Base-by-base conservation (phyloP, 2,329 filamentous ascomycete species). In the Paracorniculantispora psalliotae region DNA sequence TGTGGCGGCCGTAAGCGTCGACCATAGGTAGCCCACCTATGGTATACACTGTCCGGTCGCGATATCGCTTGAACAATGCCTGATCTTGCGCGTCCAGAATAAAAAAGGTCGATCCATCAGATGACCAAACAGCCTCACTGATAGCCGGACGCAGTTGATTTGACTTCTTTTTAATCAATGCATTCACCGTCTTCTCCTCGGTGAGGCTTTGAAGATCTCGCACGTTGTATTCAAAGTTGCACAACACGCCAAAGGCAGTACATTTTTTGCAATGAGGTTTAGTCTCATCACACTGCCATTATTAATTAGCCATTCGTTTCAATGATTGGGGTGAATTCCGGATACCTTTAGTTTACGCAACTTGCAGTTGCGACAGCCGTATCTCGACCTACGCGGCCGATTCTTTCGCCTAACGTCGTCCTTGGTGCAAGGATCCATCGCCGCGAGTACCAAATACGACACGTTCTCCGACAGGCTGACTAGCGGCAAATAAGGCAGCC, bases 311-410 rank as follows among this genome's bases (percentile, higher is more conserved):
- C 5, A 2, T 21, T 35, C 19, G 7, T 33, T 19, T 23, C 12
- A 30, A 49, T 21, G 7, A 26, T 28, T 4, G n/a, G 12, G 19
- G 19, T 2, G 19, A 50, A 4, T 3, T n/a, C 19, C 19, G 53
- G 63, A 2, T 25, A 78, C 78, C 71, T 80, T 81, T 57, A 81
- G 61, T 62, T 79, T 79, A 60, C 79, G 65, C 4, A 81, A 72
- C 65, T 81, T 81, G 68, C 79, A 81, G 63, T 81, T 81, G 12
- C 76, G 73, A 56, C 79, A 81, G 35, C 79, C 79, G 61, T 69
- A 72, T 66, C 76, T 73, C 17, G 78, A 80, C 59, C 77, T 41
- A 1, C 41, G 52, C 8, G 17, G 50, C 23, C 25, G 35, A 2
- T 4, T 2, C 19, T 19, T 33, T 4, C 17, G 39, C 4, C 17